Percentiles rank a stretch among this genome's conserved stretches.
phyloP scores from a whole-genome alignment of 2,329 filamentous ascomycete genomes.

The Gaeumannomyces tritici region DNA sequence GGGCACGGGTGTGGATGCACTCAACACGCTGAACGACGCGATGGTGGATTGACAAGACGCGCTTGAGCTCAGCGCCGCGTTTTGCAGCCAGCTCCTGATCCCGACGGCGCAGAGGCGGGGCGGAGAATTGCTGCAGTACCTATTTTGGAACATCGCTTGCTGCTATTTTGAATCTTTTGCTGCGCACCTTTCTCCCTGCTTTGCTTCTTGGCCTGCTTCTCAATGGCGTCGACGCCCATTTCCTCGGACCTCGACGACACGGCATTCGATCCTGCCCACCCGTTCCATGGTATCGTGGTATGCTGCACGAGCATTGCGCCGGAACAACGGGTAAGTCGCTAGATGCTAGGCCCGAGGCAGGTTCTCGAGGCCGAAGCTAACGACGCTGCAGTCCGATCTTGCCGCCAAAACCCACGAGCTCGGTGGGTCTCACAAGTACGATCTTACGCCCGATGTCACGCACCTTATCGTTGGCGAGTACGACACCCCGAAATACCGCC shows the following conservation, averaged over 20 bases:
- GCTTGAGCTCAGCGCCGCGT: not conserved
- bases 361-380: not conserved
- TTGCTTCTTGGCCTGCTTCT: not conserved
- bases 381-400: slow-evolving; percentile 36
- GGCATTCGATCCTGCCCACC: slow-evolving; percentile 46
- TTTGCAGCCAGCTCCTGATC: not conserved
- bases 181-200: too few species aligned
- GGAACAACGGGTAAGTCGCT: slow-evolving; percentile 59
- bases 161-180: not conserved
- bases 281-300: slow-evolving; percentile 63
- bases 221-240: not conserved
- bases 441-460: slow-evolving; percentile 91
- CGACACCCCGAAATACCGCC: slow-evolving; percentile 88
- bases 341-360: not conserved
- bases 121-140: not conserved
- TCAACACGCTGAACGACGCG: not conserved
- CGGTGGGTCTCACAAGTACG: slow-evolving; percentile 78
- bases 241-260: slow-evolving; percentile 12
- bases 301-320: slow-evolving; percentile 82
- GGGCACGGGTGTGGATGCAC: not conserved
- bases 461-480: slow-evolving; percentile 87
- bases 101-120: not conserved
- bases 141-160: not conserved
- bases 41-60: not conserved
- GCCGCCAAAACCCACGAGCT: slow-evolving; percentile 63